Base-by-base conservation (phyloP, 805 yeast genomes). In the Priceomyces medius region DNA sequence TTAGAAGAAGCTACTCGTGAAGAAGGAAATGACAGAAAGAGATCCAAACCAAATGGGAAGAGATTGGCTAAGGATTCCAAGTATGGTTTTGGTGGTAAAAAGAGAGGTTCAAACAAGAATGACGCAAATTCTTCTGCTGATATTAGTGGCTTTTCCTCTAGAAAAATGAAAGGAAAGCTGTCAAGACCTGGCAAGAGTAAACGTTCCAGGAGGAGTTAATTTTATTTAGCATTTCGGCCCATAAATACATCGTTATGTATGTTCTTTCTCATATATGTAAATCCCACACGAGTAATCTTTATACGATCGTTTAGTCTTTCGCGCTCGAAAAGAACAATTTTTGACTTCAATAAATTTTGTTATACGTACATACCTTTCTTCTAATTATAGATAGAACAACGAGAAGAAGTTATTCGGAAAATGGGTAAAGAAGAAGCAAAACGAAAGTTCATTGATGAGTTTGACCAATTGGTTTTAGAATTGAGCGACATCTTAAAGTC, bases 1-100 rank as follows among this genome's bases (percentile, higher is more conserved):
- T 77, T 91, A 50, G 97, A 90, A 67, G 97, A 90, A 64, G 89
- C 88, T 37, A 77, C 87, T n/a, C 81, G 81, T 38, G 80, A 77
- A 47, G 77, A 76, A 42, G 57, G 53, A 28, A 54, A 55, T 13
- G 51, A 55, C 41, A 35, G 20, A 21, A 78, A 77, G 63, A 77
- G 80, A 61, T 62, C 61, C 13, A 77, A 76, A 59, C 80, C 83
- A 41, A 83, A 80, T 55, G 64, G 76, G 16, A 83, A 83, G 66
- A 76, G 95, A 61, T 51, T 69, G 53, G 88, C 85, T 38, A 87
- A 86, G 68, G 75, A 87, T 51, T 54, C 81, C 37, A 85, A 83
- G 63, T 87, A 78, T 53, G 95, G 96, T 37, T 66, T 56, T 44
- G 93, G 93, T 47, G 95, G 95, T 47, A 76, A 76, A 73, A 85